Base-by-base conservation (phyloP, 2,329 filamentous ascomycete species). In the Phyllosticta citrichinensis region DNA sequence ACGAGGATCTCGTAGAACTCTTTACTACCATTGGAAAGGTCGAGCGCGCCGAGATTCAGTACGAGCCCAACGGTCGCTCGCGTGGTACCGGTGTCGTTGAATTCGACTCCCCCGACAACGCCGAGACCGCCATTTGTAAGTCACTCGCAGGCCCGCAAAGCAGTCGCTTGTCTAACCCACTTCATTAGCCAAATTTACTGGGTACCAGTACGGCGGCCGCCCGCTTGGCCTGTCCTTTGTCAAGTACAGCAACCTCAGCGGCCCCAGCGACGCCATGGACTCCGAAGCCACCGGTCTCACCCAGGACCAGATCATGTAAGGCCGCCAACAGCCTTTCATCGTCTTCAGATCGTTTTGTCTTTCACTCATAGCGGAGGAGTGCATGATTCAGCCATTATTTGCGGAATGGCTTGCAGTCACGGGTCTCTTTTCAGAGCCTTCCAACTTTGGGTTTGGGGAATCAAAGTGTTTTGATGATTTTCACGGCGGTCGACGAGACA, bases 21-120 rank as follows among this genome's bases (percentile, higher is more conserved):
- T 99, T 99, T 80, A 92, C 89, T 19, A 99, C 94, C 11, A 99
- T 99, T 70, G 94, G 94, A 65, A 96, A 96, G 75, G 94, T 99
- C 63, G 91, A 97, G 70, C 91, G 94, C 69, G 94, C 94, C n/a
- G 94, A 99, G 77, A 97, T 99, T 62, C 94, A 99, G 76, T 97
- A 99, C 71, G 94, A 99, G 75, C 88, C 90, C 3, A 97, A 95
- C 70, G 94, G 94, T 54, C 89, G 94, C 68, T 99, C 94, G 63
- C 88, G 91, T 65, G 94, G 94, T 65, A 94, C 89, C 62, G 94
- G 94, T 72, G 94, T 99, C n/a, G 94, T 99, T 61, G 87, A 94
- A 64, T 97, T 99, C 72, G 90, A 95, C 71, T 83, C 77, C 59
- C 78, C 84, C 17, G 86, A 92, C 9, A 95, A 91, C 64, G 91